Conservation (phyloP, 2,329 filamentous ascomycete species). For the Coniochaeta sp. region DNA sequence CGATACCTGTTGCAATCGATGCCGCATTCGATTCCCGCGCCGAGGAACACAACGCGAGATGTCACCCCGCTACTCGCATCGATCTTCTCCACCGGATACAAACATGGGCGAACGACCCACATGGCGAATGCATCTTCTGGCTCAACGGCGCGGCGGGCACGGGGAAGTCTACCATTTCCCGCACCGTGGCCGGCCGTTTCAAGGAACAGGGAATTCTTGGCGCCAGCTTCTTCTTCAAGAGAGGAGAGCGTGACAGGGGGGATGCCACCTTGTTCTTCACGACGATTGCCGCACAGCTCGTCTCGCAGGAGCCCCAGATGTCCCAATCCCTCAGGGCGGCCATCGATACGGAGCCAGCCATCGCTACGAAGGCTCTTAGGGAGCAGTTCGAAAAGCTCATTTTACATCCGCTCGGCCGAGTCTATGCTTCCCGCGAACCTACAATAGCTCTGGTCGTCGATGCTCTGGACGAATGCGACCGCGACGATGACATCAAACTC, state of each 20-base stretch:
- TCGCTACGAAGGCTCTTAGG: constrained; percentile 14
- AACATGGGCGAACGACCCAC: constrained; percentile 18
- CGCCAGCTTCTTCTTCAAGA: constrained; percentile 39
- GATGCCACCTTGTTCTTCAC: constrained; percentile 28
- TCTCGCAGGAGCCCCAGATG: constrained; percentile 18
- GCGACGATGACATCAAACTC: constrained; percentile 18
- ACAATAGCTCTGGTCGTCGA: constrained; percentile 22
- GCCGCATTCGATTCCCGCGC: constrained; percentile 26
- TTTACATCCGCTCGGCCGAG: constrained; percentile 22
- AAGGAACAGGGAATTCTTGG: constrained; percentile 15
- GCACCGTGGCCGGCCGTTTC: constrained; percentile 19
- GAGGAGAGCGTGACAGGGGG: constrained; percentile 29
- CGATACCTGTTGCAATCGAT: constrained; percentile 4
- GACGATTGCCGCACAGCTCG: constrained; percentile 29
- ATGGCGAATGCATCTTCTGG: constrained; percentile 24
- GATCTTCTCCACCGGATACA: constrained; percentile 22
- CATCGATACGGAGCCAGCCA: constrained; percentile 22
- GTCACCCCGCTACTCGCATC: constrained; percentile 21
- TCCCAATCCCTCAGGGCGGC: constrained; percentile 17
- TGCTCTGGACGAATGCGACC: constrained; percentile 28
- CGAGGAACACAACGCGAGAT: constrained; percentile 24
- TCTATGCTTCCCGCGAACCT: neutral
- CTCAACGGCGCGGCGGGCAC: constrained; percentile 31
- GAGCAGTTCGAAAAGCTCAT: constrained; percentile 36
- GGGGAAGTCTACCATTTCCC: constrained; percentile 32